A percentile compares a stretch with the other conserved stretches of the same genome.
These are phyloP conservation scores for Salisapilia sapeloensis DNA, from an alignment of 352 stramenopile species.

Conservation along the genomic window DNA sequence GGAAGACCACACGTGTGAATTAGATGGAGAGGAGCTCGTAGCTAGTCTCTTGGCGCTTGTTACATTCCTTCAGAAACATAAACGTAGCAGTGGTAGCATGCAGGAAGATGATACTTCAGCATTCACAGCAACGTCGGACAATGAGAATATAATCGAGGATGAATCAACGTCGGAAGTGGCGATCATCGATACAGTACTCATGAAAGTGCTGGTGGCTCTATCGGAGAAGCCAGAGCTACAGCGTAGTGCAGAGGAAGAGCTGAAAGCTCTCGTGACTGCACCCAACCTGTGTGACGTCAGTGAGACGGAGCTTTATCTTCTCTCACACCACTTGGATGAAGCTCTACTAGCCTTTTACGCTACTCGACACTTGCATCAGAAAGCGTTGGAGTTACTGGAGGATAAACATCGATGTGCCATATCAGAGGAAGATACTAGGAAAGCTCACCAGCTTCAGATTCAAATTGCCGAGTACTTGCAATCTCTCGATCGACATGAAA, in stretches of 20 bases:
- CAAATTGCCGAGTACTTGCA: conserved; percentile 52
- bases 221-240: conserved; percentile 20
- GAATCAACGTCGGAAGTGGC: conserved; percentile 9
- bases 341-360: conserved; percentile 56
- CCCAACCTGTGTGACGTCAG: conserved; percentile 54
- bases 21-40: conserved; percentile 31
- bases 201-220: conserved; percentile 68
- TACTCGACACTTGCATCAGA: conserved; percentile 49
- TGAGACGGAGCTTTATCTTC: conserved; percentile 63
- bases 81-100: background rate
- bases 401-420: conserved; percentile 44
- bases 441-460: too few relatives aligned
- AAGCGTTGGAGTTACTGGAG: conserved; percentile 64
- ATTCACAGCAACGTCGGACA: conserved; percentile 4
- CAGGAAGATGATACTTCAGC: background rate
- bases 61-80: conserved; percentile 21
- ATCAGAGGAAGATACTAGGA: conserved; percentile 5
- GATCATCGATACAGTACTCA: conserved; percentile 59
- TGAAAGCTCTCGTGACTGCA: conserved; percentile 30
- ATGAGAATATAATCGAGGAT: background rate
- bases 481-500: conserved; percentile 35
- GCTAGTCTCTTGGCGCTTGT: conserved; percentile 33
- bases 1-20: conserved; percentile 3
- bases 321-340: conserved; percentile 36
- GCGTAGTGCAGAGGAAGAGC: conserved; percentile 13